Evolutionary conservation across 1,284 basidiomycete species (phyloP), one percentile per base, ranked within the genome.

Genomic region (Trametes polyzona): DNA sequence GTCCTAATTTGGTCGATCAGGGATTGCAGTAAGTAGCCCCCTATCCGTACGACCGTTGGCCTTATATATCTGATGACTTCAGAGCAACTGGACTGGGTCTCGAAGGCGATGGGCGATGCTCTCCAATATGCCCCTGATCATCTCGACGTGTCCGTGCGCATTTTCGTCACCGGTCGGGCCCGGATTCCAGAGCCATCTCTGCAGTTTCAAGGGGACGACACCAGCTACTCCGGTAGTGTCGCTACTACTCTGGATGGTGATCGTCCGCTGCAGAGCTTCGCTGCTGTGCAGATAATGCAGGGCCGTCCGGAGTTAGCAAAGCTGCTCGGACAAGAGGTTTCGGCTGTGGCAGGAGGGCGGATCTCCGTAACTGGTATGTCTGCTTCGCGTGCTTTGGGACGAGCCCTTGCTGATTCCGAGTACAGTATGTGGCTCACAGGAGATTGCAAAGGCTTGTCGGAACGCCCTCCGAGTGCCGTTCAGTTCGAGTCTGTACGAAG

Each of bases 381-480:
- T 35, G 41, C 26, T 17, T 10, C 36, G 7, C 24, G 23, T 19
- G n/a, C 19, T 42, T 24, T 35, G 24, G 11, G 16, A 17, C 17
- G 27, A n/a, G n/a, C n/a, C 36, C 9, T 4, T 33, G 26, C 32
- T 21, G 19, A 29, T 14, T 32, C 32, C 47, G 39, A 21, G 19
- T 6, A 9, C 52, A 83, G 81, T 83, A 0, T 82, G 80, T 51
- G 81, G 82, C 9, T 78, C 81, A 0, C 64, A 72, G 19, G 66
- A 71, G 16, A 57, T 83, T 48, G 71, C 76, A 0, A 65, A 69
- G 35, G 55, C 70, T 17, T 76, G 78, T 11, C 74, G 80, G 1
- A 55, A 51, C 3, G 75, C 75, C 1, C 59, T 83, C 44, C 65
- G 74, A 11, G 71, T 74, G 33, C 70, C 72, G 0, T 67, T 73